Evolutionary conservation across 305 asterid genomes (phyloP).

Genomic region (Solanum chacoense): DNA sequence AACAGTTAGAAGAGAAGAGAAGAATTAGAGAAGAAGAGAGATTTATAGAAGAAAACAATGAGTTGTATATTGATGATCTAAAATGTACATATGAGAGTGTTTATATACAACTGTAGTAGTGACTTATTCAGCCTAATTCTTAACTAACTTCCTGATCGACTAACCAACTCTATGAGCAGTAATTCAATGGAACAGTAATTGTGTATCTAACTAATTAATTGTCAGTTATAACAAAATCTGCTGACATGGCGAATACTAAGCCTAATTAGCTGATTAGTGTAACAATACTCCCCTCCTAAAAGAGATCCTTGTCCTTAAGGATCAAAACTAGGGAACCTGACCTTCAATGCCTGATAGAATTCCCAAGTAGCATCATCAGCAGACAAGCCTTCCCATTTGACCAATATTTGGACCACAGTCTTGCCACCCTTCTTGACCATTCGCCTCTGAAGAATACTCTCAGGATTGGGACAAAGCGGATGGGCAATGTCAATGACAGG

Average conservation of each 20-base stretch:
- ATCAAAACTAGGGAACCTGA: not conserved
- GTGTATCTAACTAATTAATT: not conserved
- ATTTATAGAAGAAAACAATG: not conserved
- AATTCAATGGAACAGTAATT: not conserved
- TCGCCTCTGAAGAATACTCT: not conserved
- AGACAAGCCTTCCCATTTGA: not conserved
- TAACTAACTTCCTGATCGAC: not conserved
- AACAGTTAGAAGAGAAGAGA: not conserved
- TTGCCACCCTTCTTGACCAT: not conserved
- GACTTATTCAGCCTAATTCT: not conserved
- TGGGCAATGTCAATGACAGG: not conserved
- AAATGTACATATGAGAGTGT: not conserved
- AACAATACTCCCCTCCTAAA: not conserved
- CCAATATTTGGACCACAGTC: not conserved
- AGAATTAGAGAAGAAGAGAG: not conserved
- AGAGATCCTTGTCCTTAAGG: not conserved
- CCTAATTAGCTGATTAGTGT: not conserved
- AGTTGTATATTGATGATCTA: not conserved
- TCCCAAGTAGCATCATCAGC: not conserved
- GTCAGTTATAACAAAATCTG: not conserved
- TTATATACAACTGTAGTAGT: not conserved
- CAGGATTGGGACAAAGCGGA: not conserved
- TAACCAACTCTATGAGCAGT: not conserved
- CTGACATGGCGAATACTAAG: not conserved
- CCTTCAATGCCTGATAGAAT: not conserved